Conservation (phyloP, 1,139 yeast species). For the Torulaspora pretoriensis region DNA sequence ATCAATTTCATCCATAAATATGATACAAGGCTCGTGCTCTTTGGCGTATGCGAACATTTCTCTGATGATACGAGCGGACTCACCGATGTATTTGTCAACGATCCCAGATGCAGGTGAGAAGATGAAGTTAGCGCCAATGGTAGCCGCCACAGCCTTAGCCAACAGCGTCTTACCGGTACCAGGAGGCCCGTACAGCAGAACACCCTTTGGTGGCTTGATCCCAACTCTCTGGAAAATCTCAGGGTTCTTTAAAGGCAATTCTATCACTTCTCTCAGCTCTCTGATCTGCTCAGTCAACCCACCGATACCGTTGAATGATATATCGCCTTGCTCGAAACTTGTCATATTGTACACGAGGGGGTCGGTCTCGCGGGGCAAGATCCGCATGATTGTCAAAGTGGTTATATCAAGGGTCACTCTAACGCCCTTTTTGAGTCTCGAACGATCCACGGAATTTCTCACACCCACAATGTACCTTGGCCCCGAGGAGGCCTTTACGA, state of each 20-base stretch:
- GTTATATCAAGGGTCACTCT: constrained; percentile 98
- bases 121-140: constrained; percentile 96
- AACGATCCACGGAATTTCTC: constrained; percentile 85
- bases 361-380: constrained; percentile 96
- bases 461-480: constrained; percentile 98
- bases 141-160: constrained; percentile 98
- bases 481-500: constrained; percentile 95
- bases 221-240: constrained; percentile 95
- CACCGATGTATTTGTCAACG: constrained; percentile 98
- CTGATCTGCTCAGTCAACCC: constrained; percentile 94
- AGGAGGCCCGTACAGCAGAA: constrained; percentile 95
- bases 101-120: constrained; percentile 98
- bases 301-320: constrained; percentile 93
- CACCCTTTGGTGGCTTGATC: constrained; percentile 97
- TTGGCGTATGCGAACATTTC: constrained; percentile 99
- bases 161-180: constrained; percentile 96
- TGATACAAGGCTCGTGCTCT: constrained; percentile 98
- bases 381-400: constrained; percentile 94
- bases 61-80: constrained; percentile 91
- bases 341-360: constrained; percentile 99
- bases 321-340: constrained; percentile 93
- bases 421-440: constrained; percentile 83
- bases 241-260: constrained; percentile 93
- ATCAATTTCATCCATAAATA: constrained; percentile 98
- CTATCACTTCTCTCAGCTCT: constrained; percentile 96